Evolutionary conservation across 2,329 filamentous ascomycete species (phyloP).

Genomic region (Talaromyces atroroseus): DNA sequence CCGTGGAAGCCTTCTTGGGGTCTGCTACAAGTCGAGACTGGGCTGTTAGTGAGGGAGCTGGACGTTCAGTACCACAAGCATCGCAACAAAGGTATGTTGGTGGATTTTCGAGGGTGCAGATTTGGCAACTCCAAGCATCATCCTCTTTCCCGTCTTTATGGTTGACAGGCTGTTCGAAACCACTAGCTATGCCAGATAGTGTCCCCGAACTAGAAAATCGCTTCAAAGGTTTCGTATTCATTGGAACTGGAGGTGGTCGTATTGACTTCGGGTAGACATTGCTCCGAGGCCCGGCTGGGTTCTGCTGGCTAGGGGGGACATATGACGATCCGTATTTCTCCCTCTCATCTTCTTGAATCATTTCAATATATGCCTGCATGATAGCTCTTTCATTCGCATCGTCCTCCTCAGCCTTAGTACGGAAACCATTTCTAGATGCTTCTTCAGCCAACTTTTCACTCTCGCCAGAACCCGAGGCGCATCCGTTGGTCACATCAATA

Average conservation of each 20-base stretch:
- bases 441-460: conserved; percentile 62
- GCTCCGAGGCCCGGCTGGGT: conserved; percentile 46
- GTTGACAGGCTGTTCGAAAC: neutral
- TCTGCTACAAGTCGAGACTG: conserved; percentile 14
- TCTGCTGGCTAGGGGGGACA: conserved; percentile 48
- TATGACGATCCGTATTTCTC: conserved; percentile 56
- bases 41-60: conserved; percentile 34
- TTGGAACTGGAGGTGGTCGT: conserved; percentile 28
- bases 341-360: conserved; percentile 72
- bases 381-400: conserved; percentile 85
- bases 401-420: conserved; percentile 79
- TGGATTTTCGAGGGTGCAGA: conserved; percentile 59
- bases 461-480: conserved; percentile 65
- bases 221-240: conserved; percentile 16
- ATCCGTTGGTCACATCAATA: conserved; percentile 63
- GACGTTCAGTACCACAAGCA: conserved; percentile 54
- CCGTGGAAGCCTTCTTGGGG: neutral
- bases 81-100: conserved; percentile 56
- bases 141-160: conserved; percentile 32
- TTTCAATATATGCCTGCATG: conserved; percentile 75
- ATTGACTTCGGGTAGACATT: conserved; percentile 25
- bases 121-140: conserved; percentile 52
- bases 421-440: conserved; percentile 67
- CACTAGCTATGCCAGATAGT: neutral
- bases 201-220: conserved; percentile 9